Conservation (phyloP, 225 moss, liverwort and hornwort species). For the Polytrichum formosum region DNA sequence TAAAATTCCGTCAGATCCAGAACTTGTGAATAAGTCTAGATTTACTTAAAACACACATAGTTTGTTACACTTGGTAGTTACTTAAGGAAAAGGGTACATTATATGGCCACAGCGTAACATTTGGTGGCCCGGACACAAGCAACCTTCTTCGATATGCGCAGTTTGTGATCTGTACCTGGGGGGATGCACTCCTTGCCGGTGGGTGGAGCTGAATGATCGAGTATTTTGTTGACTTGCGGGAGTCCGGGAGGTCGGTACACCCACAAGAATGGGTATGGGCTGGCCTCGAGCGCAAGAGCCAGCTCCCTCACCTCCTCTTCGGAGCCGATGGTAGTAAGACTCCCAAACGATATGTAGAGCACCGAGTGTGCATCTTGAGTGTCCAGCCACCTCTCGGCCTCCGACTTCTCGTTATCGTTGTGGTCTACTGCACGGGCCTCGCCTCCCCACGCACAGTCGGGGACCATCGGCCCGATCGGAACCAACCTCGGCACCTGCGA, state of each 20-base stretch:
- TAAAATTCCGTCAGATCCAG: too few relatives aligned
- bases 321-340: constrained; percentile 13
- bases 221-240: constrained; percentile 29
- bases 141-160: too few relatives aligned
- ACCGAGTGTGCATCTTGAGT: constrained; percentile 17
- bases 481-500: constrained; percentile 19
- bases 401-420: too few relatives aligned
- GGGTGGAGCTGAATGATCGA: neutral
- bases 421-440: too few relatives aligned
- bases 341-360: constrained; percentile 48
- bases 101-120: too few relatives aligned
- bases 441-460: neutral
- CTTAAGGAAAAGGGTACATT: too few relatives aligned
- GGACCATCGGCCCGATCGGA: constrained; percentile 33
- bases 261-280: constrained; percentile 37
- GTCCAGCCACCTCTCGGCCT: constrained; percentile 38
- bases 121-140: too few relatives aligned
- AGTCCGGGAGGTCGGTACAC: constrained; percentile 33
- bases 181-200: constrained; percentile 17
- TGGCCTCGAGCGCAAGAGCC: constrained; percentile 27
- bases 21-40: too few relatives aligned
- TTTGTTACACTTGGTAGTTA: too few relatives aligned
- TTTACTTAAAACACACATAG: too few relatives aligned
- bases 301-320: constrained; percentile 40
- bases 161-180: constrained; percentile 9